Evolutionary conservation across 2,329 filamentous ascomycete species (phyloP), one percentile per base, ranked within the genome.

Genomic region (Iodosphaeria phyllophila): DNA sequence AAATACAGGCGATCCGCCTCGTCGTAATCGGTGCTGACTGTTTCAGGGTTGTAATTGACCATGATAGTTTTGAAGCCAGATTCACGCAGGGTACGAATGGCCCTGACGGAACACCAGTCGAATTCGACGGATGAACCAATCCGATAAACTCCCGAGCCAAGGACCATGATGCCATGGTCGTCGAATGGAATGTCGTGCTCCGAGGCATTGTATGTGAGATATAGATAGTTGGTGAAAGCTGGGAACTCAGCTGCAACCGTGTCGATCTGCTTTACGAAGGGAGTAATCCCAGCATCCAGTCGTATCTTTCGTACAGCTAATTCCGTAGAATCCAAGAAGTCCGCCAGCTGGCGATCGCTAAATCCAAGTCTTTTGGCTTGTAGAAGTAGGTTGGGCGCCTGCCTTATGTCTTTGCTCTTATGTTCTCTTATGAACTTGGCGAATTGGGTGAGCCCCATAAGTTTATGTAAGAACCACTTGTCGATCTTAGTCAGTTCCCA

Each of bases 401-500:
- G 60, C 23, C 61, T 68, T 28, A 75, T 66, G 22, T 83, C 74
- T 35, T 58, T 64, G 8, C 63, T 62, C 34, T 46, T 64, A 51
- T 72, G 79, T 23, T 58, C 60, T 30, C 64, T 60, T 70, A 93
- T 79, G 13, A 64, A 50, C 53, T 83, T 86, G 44, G 74, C 73
- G 40, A 95, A 93, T 54, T 92, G 69, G 51, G 74, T 92, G 7
- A 98, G 59, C 15, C 76, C 74, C 67, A 92, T 92, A 29, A 98
- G 71, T 50, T 82, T 84, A 52, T 69, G 73, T 36, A 98, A 56
- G 61, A 95, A 98, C 89, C 89, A 98, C 52, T 91, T 92, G 57
- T 95, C 89, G 40, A 98, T 98, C 56, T 86, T 83, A 43, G 89
- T 98, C 58, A 95, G 64, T 48, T 93, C 79, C 83, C 84, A 93